Base-by-base conservation (phyloP, 2,329 filamentous ascomycete genomes). In the Emergomyces pasteurianus region DNA sequence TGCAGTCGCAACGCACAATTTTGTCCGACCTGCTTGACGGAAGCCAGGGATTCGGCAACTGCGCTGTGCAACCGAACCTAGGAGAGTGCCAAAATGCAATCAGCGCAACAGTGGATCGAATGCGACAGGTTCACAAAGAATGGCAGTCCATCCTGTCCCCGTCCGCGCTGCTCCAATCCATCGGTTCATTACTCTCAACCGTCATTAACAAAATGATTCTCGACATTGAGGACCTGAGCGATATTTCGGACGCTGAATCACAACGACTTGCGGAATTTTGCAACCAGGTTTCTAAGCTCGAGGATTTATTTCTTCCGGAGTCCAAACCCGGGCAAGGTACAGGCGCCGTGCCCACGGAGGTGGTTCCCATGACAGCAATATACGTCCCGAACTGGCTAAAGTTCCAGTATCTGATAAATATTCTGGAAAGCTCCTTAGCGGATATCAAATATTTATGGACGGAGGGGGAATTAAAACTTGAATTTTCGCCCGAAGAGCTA, bases 381-480 rank as follows among this genome's bases (percentile, higher is more conserved):
- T 86, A 86, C 64, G 82, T 83, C 54, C 78, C 80, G 3, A 82
- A 81, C 64, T 87, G 84, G 84, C 75, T 86, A 63, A 83, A 83
- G 62, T 86, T 86, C 67, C 83, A 85, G 68, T 86, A 86, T 65
- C 69, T 87, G 58, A 74, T 79, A 49, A 84, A 86, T 65, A 85
- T 87, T 52, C 69, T 87, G 58, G 84, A 86, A 59, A 81, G 81
- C 60, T 83, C 79, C 56, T 72, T 87, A 18, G 84, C 82, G 23
- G 84, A 87, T 67, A 86, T 87, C 72, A 85, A 81, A 67, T 86
- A 81, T 64, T 70, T 86, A 50, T 87, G 84, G 84, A 78, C 77
- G 2, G 83, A 87, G 65, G 82, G 83, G n/a, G 84, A 84, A 69
- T 67, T 87, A 66, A 80, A 80, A 62, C 69, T 86, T 60, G 84